Evolutionary conservation across 2,329 filamentous ascomycete genomes (phyloP).

Genomic region (Neofusicoccum laricinum): DNA sequence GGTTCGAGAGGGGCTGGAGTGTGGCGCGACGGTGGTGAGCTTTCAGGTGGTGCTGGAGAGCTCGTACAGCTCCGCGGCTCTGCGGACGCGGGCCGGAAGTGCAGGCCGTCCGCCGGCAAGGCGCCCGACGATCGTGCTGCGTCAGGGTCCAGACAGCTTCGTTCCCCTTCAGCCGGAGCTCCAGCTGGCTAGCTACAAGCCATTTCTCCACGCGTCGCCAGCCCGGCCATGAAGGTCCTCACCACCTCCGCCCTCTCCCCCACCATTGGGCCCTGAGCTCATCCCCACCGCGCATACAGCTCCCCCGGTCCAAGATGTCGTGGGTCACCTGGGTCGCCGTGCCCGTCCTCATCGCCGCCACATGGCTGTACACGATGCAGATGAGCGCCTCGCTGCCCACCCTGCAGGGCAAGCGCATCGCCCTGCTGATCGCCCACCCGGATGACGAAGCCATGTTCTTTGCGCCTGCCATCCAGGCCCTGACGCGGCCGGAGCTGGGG

Average conservation of each 20-base stretch:
- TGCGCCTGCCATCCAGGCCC: conserved; percentile 78
- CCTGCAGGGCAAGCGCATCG: conserved; percentile 79
- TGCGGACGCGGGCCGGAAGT: neutral
- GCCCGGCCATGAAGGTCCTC: neutral
- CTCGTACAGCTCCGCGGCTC: neutral
- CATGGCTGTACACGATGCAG: conserved; percentile 49
- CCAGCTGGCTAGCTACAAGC: neutral
- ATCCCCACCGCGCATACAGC: neutral
- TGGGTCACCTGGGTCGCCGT: conserved; percentile 39
- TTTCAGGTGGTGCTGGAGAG: neutral
- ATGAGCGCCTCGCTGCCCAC: conserved; percentile 56
- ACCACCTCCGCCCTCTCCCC: neutral
- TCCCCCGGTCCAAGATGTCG: conserved; percentile 32
- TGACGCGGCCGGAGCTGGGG: conserved; percentile 73
- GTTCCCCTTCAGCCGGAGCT: neutral
- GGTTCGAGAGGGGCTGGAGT: neutral
- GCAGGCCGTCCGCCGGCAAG: neutral
- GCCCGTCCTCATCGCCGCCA: conserved; percentile 40
- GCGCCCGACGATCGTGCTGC: neutral
- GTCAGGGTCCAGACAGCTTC: conserved; percentile 14
- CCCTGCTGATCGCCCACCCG: conserved; percentile 91
- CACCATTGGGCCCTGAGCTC: conserved; percentile 5
- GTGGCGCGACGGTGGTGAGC: neutral
- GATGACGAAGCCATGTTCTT: conserved; percentile 99
- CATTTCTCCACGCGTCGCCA: neutral